Conservation (phyloP, 2,329 filamentous ascomycete genomes). For the Coleophoma cylindrospora region DNA sequence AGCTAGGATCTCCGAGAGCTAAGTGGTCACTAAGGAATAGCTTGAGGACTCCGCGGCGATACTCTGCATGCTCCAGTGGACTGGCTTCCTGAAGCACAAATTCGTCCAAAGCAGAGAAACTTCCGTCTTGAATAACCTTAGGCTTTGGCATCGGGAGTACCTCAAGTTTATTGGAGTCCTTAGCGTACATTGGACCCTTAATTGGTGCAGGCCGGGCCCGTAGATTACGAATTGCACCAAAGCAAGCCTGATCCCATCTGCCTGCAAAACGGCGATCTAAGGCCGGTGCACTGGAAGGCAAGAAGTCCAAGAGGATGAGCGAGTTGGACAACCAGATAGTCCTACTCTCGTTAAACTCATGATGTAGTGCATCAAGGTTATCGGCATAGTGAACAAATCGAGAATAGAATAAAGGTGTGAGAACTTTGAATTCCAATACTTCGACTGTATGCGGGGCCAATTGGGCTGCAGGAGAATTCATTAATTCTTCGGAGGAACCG, state of each 20-base stretch:
- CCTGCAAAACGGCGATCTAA: not conserved
- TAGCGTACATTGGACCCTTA: not conserved
- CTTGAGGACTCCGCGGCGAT: not conserved
- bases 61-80: not conserved
- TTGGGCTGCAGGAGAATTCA: constrained; percentile 28
- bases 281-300: not conserved
- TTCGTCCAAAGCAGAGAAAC: not conserved
- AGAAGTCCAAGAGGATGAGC: not conserved
- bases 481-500: constrained; percentile 30
- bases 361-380: constrained; percentile 55
- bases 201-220: not conserved
- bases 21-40: not conserved
- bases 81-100: not conserved
- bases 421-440: constrained; percentile 48
- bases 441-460: constrained; percentile 17
- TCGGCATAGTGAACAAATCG: constrained; percentile 59
- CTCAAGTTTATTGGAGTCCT: not conserved
- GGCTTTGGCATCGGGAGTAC: not conserved
- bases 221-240: not conserved
- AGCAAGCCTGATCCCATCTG: not conserved
- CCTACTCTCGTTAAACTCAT: constrained; percentile 52
- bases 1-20: not conserved
- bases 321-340: constrained; percentile 54
- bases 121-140: not conserved
- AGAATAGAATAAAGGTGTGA: constrained; percentile 64